These are phyloP conservation scores for Elymus sibiricus DNA, from an alignment of 176 grass and related monocot species.

Conservation along the genomic window DNA sequence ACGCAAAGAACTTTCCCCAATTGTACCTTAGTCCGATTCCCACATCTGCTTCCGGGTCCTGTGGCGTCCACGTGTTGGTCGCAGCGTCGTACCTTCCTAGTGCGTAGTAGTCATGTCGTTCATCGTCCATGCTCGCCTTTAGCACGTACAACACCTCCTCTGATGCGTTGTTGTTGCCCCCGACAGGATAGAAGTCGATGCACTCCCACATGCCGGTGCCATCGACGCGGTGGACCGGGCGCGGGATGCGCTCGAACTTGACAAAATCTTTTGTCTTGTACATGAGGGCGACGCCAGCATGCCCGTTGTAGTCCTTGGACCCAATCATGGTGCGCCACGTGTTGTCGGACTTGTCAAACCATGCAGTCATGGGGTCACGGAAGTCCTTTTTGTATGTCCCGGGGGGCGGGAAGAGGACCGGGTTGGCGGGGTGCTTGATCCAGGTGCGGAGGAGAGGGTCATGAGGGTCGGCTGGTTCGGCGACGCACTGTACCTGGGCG, in stretches of 20 bases:
- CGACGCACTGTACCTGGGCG: neutral
- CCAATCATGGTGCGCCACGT: neutral
- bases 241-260: neutral
- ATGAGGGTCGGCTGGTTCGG: neutral
- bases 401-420: neutral
- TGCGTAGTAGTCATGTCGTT: conserved; percentile 78
- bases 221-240: neutral
- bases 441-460: neutral
- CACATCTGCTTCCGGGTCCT: conserved; percentile 51
- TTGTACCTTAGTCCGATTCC: conserved; percentile 72
- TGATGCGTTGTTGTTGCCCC: neutral
- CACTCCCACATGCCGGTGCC: neutral
- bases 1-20: conserved; percentile 88
- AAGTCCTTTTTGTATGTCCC: neutral
- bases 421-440: neutral
- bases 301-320: neutral
- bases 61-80: conserved; percentile 48
- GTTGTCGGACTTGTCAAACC: neutral
- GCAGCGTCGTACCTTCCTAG: conserved; percentile 52
- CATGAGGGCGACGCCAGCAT: neutral
- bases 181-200: neutral
- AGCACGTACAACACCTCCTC: conserved; percentile 58
- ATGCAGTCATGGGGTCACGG: neutral
- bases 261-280: neutral
- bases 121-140: conserved; percentile 79